Evolutionary conservation across 148 eudicot species (phyloP).

Genomic region (Chenopodium berlandieri): DNA sequence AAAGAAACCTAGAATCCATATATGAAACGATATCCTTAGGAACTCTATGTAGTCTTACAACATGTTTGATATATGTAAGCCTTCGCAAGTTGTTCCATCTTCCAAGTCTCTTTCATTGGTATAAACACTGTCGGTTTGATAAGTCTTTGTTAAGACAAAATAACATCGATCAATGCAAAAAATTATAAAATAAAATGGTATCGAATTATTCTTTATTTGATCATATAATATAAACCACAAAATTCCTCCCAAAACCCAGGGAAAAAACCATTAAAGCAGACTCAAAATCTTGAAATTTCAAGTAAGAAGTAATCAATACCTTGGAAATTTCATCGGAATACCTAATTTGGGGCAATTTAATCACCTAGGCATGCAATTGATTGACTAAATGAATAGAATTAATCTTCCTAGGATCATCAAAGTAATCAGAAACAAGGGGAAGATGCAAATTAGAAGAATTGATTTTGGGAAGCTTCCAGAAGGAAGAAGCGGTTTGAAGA

Average conservation of each 20-base stretch:
- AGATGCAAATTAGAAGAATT: constrained; percentile 7
- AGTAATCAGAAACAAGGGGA: constrained; percentile 8
- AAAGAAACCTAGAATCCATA: too few species aligned
- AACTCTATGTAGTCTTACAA: too few species aligned
- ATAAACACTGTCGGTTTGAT: too few species aligned
- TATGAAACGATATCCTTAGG: too few species aligned
- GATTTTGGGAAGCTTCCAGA: constrained; percentile 22
- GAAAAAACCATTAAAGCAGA: constrained; percentile 50
- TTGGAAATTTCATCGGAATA: constrained; percentile 33
- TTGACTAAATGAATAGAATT: constrained; percentile 40
- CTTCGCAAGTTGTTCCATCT: too few species aligned
- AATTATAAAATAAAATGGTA: too few species aligned
- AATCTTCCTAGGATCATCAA: constrained; percentile 23
- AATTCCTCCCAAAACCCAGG: constrained; percentile 35
- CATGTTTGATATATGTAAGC: too few species aligned
- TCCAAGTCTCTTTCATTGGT: too few species aligned
- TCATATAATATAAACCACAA: constrained; percentile 4
- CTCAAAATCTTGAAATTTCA: constrained; percentile 44
- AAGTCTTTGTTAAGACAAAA: too few species aligned
- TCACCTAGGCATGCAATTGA: constrained; percentile 51
- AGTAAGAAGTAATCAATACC: constrained; percentile 44
- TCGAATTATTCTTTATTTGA: too few species aligned
- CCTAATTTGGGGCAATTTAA: constrained; percentile 27
- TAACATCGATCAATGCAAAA: too few species aligned
- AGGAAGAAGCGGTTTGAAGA: constrained; percentile 11